Percentiles rank a stretch among this genome's conserved stretches.
Evolutionary conservation across 148 eudicot genomes (phyloP).

Genomic region (Persicaria maculosa): DNA sequence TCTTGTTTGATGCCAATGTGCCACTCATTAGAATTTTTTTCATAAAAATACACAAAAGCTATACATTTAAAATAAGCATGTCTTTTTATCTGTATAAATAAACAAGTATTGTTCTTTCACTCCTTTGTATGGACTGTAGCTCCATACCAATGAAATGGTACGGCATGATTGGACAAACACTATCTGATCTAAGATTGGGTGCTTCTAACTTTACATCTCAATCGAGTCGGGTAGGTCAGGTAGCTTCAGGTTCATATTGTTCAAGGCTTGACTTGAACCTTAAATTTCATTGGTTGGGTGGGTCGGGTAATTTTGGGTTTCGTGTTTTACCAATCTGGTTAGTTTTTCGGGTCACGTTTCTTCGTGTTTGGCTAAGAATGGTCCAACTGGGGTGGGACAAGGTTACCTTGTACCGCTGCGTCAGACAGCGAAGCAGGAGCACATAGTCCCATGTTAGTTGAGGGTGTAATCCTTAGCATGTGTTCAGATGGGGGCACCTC

Average conservation of each 20-base stretch:
- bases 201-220: slow-evolving; percentile 11
- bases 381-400: slow-evolving; percentile 1
- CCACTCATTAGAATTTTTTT: background rate
- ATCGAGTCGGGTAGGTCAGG: background rate
- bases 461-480: slow-evolving; percentile 2
- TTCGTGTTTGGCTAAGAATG: background rate
- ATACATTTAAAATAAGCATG: background rate
- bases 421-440: slow-evolving; percentile 11
- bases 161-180: background rate
- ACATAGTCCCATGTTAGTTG: slow-evolving; percentile 14
- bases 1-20: slow-evolving; percentile 7
- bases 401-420: slow-evolving; percentile 1
- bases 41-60: slow-evolving; percentile 1
- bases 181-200: slow-evolving; percentile 4
- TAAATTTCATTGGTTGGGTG: background rate
- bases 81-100: background rate
- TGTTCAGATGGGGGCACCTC: slow-evolving; percentile 2
- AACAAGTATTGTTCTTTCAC: background rate
- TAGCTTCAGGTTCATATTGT: background rate
- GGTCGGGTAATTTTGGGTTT: background rate
- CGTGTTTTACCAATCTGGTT: background rate
- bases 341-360: background rate
- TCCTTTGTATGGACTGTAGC: slow-evolving; percentile 5
- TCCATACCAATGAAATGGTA: background rate
- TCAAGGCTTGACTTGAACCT: background rate